Percentiles rank a stretch among this genome's conserved stretches.
These are phyloP conservation scores for Trichoderma semiorbis DNA, from an alignment of 2,329 filamentous ascomycete species.

Conservation along the genomic window DNA sequence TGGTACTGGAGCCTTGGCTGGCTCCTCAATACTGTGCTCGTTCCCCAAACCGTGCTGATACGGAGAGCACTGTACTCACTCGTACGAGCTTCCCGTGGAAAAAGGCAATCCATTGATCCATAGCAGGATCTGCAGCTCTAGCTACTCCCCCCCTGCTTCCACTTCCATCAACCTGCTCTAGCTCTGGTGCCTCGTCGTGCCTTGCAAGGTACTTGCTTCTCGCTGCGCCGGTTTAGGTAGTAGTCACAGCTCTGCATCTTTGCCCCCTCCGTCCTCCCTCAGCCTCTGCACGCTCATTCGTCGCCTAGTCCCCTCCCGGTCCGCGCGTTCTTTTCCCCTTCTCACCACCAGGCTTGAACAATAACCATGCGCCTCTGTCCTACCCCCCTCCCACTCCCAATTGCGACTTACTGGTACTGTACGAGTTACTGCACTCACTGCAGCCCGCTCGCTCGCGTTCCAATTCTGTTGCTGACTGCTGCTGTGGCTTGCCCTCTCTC, in stretches of 20 bases:
- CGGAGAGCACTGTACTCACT: not conserved
- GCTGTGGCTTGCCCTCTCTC: conserved; percentile 29
- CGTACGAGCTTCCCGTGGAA: not conserved
- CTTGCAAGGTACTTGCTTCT: not conserved
- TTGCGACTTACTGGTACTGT: conserved; percentile 27
- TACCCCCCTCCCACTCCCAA: conserved; percentile 23
- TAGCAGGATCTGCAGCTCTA: not conserved
- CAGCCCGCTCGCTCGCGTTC: conserved; percentile 28
- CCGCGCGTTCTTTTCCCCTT: conserved; percentile 23
- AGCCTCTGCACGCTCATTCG: conserved; percentile 23
- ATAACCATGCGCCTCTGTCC: conserved; percentile 22
- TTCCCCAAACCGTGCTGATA: not conserved
- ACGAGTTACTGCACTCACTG: conserved; percentile 1
- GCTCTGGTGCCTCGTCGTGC: not conserved
- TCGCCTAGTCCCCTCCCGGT: conserved; percentile 18
- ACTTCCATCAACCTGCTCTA: not conserved
- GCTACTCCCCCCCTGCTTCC: not conserved
- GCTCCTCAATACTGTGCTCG: not conserved
- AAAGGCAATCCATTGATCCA: not conserved
- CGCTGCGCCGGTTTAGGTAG: conserved; percentile 15
- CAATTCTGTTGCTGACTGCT: conserved; percentile 31
- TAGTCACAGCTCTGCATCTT: conserved; percentile 22
- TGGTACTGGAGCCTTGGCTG: not conserved
- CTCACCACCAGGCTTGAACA: conserved; percentile 20
- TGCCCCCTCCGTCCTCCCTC: conserved; percentile 14